Percentiles rank a stretch among this genome's conserved stretches.
These are phyloP conservation scores for Boletus subcaerulescens DNA, from an alignment of 768 basidiomycete genomes.

Conservation along the genomic window DNA sequence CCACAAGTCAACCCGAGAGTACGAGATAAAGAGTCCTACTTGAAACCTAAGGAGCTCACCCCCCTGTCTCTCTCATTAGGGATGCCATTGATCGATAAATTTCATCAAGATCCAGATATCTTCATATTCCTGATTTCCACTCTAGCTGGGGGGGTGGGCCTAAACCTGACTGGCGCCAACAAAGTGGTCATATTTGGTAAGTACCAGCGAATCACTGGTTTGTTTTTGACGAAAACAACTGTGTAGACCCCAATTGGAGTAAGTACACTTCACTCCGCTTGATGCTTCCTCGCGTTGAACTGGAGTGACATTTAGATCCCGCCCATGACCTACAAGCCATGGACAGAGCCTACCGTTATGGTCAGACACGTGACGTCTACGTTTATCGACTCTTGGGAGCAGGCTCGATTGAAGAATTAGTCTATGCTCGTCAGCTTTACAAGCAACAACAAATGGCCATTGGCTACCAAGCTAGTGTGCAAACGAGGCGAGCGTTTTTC, in stretches of 20 bases:
- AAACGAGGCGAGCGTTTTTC: constrained; percentile 57
- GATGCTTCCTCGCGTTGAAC: neutral
- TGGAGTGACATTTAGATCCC: constrained; percentile 59
- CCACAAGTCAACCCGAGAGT: constrained; percentile 65
- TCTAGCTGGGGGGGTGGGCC: constrained; percentile 85
- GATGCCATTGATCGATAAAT: constrained; percentile 83
- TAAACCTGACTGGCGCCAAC: constrained; percentile 90
- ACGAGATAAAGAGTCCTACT: constrained; percentile 24
- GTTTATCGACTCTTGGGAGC: constrained; percentile 84
- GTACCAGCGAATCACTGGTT: constrained; percentile 17
- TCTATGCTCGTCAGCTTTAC: constrained; percentile 87
- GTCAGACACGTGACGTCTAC: constrained; percentile 80
- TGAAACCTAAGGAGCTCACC: neutral
- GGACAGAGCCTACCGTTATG: constrained; percentile 84
- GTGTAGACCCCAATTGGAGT: constrained; percentile 93
- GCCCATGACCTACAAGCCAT: constrained; percentile 93
- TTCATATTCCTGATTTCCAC: constrained; percentile 90
- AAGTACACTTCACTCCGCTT: constrained; percentile 36
- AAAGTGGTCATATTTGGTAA: constrained; percentile 89
- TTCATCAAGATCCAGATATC: constrained; percentile 68
- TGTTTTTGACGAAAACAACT: neutral
- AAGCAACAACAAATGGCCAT: constrained; percentile 95
- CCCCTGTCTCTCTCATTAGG: constrained; percentile 39
- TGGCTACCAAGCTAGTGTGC: constrained; percentile 78
- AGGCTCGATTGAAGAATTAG: constrained; percentile 84